Base-by-base conservation (phyloP, 1,284 basidiomycete genomes). In the Puccinia horiana region DNA sequence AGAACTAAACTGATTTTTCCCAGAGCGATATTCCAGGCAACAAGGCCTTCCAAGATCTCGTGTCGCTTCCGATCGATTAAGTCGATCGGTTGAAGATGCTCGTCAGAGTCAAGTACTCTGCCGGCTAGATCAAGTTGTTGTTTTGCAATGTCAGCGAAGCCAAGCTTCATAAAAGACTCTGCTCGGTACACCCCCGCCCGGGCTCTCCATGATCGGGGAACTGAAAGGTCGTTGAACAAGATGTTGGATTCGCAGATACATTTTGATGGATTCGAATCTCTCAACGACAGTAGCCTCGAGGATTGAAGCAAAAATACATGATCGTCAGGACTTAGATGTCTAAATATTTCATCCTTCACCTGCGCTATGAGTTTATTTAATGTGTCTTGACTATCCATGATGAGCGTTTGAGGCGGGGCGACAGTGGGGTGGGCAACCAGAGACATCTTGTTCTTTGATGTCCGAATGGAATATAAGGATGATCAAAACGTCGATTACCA, bases 1-100 rank as follows among this genome's bases (percentile, higher is more conserved):
- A 72, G 29, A 14, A 74, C 69, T 81, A 18, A 73, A 81, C 79
- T 81, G 23, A 74, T 58, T 65, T 81, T 81, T 32, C 79, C 79
- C 5, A 81, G 61, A n/a, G 69, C 49, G 42, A 81, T 72, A 75
- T 81, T 81, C 79, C 79, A 81, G 23, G 54, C 69, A 47, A 81
- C 79, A 20, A 81, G 69, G 29, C 69, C 49, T 26, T 81, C 79
- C 44, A 81, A 49, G 26, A 72, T 61, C 32, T 73, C 37, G 37
- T 74, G 73, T 11, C 67, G 47, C 14, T 80, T 69, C 16, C 76
- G 44, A 67, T 67, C 61, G 40, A 56, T 42, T 29, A 56, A n/a
- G 52, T 75, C 73, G 69, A 72, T 72, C 5, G 44, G 73, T 18
- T 75, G 73, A 18, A 54, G 54, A 37, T 56, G 52, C 16, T 75